Conservation (phyloP, 306 rosid species). For the Trifolium repens region DNA sequence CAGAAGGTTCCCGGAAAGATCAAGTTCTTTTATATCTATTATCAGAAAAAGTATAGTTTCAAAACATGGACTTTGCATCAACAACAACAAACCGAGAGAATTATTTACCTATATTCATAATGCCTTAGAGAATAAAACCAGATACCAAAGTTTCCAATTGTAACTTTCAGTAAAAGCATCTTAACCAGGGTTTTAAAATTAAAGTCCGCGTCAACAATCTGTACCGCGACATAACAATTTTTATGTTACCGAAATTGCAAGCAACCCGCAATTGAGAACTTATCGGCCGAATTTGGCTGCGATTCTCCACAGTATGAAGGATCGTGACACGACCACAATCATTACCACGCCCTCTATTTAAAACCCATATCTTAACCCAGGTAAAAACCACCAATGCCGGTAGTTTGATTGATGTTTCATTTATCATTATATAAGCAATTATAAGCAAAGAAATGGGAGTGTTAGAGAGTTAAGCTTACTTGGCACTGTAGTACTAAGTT, state of each 20-base stretch:
- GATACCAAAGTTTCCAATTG: constrained; percentile 20
- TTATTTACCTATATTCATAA: constrained; percentile 12
- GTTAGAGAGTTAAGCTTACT: constrained; percentile 60
- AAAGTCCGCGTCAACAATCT: not conserved
- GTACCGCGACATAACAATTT: not conserved
- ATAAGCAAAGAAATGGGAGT: constrained; percentile 24
- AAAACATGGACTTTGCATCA: constrained; percentile 21
- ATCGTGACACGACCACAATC: not conserved
- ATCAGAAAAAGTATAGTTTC: constrained; percentile 38
- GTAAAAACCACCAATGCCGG: constrained; percentile 23
- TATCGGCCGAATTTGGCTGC: not conserved
- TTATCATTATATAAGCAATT: constrained; percentile 25
- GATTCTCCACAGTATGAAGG: not conserved
- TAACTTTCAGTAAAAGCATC: constrained; percentile 27
- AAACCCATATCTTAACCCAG: not conserved
- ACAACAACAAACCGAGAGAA: constrained; percentile 8
- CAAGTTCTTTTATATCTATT: constrained; percentile 82
- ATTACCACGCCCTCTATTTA: not conserved
- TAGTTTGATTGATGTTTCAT: constrained; percentile 27
- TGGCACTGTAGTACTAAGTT: constrained; percentile 57
- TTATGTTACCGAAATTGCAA: not conserved
- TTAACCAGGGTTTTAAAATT: constrained; percentile 8
- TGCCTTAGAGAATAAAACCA: constrained; percentile 29
- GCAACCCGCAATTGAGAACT: not conserved
- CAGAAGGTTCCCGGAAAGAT: constrained; percentile 87